A percentile compares a stretch with the other conserved stretches of the same genome.
Evolutionary conservation across 257 asterid genomes (phyloP).

Genomic region (Paulownia fortunei): DNA sequence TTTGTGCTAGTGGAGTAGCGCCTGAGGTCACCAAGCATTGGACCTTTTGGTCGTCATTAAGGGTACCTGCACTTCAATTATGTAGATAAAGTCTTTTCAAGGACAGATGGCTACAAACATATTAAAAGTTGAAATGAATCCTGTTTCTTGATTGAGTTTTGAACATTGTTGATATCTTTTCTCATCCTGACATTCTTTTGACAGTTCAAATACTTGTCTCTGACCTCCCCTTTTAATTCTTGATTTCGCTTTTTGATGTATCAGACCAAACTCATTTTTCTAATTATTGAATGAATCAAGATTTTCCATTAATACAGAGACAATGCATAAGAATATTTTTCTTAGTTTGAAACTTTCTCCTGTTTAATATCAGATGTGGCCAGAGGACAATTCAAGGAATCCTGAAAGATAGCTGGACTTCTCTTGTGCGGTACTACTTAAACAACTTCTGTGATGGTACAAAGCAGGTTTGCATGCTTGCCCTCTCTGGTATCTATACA

Average conservation of each 20-base stretch:
- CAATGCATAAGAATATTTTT: not conserved
- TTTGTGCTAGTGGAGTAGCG: no score
- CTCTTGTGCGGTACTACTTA: constrained; percentile 85
- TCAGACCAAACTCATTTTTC: not conserved
- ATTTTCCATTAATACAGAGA: not conserved
- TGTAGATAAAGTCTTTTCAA: not conserved
- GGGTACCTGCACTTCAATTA: no score
- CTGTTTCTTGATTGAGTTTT: not conserved
- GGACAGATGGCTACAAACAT: not conserved
- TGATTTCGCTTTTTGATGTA: not conserved
- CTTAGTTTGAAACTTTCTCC: constrained; percentile 13
- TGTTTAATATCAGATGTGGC: constrained; percentile 59
- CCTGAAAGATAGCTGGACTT: constrained; percentile 69
- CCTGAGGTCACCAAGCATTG: no score
- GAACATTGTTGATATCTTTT: no score
- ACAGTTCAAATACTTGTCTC: not conserved
- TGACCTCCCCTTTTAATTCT: not conserved
- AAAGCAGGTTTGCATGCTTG: constrained; percentile 70
- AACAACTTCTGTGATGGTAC: constrained; percentile 94
- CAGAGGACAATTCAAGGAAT: constrained; percentile 78
- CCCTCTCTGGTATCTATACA: not conserved
- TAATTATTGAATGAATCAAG: not conserved
- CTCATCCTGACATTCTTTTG: not conserved
- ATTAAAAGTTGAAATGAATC: no score
- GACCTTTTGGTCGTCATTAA: no score